phyloP scores from a whole-genome alignment of 805 yeast species.

The Teunomyces stri region DNA sequence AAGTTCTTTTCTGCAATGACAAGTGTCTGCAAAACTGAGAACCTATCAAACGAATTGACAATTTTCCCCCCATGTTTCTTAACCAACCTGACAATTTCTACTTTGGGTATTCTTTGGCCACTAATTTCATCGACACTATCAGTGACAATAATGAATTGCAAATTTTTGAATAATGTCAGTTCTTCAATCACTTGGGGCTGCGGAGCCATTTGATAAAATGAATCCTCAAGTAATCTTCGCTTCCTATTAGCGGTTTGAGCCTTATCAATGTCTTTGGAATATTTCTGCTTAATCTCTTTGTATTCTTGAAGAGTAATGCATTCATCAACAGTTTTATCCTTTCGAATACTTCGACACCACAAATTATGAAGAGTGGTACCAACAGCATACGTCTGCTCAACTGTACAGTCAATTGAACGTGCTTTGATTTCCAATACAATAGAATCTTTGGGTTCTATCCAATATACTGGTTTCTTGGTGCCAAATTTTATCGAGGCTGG shows the following conservation, averaged over 20 bases:
- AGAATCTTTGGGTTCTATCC: constrained; percentile 80
- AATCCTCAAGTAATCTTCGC: constrained; percentile 17
- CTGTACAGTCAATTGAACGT: constrained; percentile 56
- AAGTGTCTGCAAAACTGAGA: constrained; percentile 11
- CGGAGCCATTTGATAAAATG: constrained; percentile 10
- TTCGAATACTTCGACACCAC: constrained; percentile 63
- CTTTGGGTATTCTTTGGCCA: constrained; percentile 28
- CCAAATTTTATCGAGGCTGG: constrained; percentile 55
- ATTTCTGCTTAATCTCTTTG: constrained; percentile 31
- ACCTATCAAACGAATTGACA: constrained; percentile 14
- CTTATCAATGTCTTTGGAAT: constrained; percentile 22
- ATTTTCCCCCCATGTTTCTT: constrained; percentile 52
- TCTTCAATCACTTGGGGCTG: constrained; percentile 9
- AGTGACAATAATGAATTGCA: constrained; percentile 51
- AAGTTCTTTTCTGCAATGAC: constrained; percentile 25
- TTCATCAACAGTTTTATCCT: constrained; percentile 62
- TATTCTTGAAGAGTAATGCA: constrained; percentile 58
- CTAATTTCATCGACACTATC: constrained; percentile 36
- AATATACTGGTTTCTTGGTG: constrained; percentile 57
- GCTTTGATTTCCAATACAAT: constrained; percentile 83
- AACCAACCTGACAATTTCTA: constrained; percentile 38
- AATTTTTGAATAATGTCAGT: constrained; percentile 41
- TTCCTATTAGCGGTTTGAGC: constrained; percentile 28
- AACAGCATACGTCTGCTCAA: constrained; percentile 50
- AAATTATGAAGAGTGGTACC: constrained; percentile 76